Percentiles rank a stretch among this genome's conserved stretches.
Conservation (phyloP, 2,329 filamentous ascomycete genomes). For the Rhynchosporium secalis region DNA sequence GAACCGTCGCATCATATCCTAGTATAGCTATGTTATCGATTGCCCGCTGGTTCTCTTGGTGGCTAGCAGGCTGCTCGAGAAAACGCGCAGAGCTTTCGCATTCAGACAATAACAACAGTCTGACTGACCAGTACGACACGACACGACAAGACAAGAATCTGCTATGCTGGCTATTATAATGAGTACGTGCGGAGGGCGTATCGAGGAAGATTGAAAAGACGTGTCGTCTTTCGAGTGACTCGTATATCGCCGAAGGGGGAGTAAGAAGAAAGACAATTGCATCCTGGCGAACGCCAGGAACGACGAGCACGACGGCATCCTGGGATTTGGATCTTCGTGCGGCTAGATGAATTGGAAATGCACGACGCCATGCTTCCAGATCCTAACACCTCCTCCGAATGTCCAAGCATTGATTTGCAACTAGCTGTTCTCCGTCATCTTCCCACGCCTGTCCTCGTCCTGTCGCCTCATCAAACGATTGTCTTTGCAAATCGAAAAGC, state of each 20-base stretch:
- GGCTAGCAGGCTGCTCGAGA: neutral
- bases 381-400: neutral
- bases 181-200: neutral
- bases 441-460: conserved; percentile 29
- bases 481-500: conserved; percentile 29
- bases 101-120: neutral
- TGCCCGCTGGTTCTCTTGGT: neutral
- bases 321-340: neutral
- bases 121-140: neutral
- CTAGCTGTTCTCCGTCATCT: conserved; percentile 27
- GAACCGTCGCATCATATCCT: neutral
- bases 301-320: neutral
- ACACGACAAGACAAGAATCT: neutral
- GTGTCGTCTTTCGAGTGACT: neutral
- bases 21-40: neutral
- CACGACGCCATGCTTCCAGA: neutral
- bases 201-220: neutral
- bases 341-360: neutral
- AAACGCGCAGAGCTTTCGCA: neutral
- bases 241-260: neutral
- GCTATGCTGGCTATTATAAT: conserved; percentile 5
- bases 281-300: neutral
- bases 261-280: neutral
- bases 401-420: conserved; percentile 26
- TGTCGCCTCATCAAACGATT: conserved; percentile 22